Percentiles rank a stretch among this genome's conserved stretches.
Conservation (phyloP, 2,329 filamentous ascomycete genomes). For the Aspergillus caelatus region DNA sequence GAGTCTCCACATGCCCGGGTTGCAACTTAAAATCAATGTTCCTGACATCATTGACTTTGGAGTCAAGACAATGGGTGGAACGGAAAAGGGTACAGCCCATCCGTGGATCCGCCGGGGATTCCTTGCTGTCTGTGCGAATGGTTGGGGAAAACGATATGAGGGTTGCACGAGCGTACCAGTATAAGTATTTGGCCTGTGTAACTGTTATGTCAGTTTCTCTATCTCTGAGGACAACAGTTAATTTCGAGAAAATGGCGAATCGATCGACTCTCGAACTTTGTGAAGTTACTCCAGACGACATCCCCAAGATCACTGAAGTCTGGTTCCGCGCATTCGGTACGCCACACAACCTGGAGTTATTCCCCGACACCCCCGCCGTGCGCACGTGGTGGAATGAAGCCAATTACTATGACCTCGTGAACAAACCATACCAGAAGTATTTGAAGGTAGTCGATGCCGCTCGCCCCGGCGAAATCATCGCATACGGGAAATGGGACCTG, state of each 20-base stretch:
- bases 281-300: neutral
- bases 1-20: neutral
- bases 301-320: neutral
- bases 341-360: neutral
- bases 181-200: neutral
- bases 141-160: neutral
- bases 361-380: neutral
- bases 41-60: neutral
- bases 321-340: neutral
- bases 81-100: neutral
- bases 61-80: neutral
- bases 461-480: neutral
- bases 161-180: neutral
- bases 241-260: neutral
- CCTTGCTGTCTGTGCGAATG: neutral
- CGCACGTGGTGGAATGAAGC: neutral
- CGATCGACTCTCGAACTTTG: neutral
- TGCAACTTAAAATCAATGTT: neutral
- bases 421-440: neutral
- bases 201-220: neutral
- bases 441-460: neutral
- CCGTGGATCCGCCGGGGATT: neutral
- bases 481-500: neutral
- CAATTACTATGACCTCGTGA: neutral
- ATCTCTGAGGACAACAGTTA: no score